Conservation (phyloP, 2,329 filamentous ascomycete genomes). For the Leptodontidium sp. region DNA sequence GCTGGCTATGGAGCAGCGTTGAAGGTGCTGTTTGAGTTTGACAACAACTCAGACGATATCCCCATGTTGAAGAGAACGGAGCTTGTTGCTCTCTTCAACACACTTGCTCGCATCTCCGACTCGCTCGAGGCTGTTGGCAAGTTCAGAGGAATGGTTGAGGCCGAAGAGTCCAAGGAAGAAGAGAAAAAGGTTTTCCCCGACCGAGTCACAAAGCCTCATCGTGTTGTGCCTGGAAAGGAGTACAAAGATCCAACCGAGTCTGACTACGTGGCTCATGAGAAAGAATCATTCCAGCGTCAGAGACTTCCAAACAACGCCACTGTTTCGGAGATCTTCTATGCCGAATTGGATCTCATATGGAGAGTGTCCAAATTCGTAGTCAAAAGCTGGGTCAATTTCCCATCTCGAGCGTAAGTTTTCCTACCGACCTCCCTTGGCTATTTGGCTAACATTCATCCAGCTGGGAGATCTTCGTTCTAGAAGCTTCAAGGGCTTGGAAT, state of each 20-base stretch:
- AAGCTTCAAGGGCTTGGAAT: constrained; percentile 63
- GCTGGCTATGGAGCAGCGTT: constrained; percentile 93
- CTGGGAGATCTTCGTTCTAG: constrained; percentile 59
- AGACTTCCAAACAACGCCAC: constrained; percentile 51
- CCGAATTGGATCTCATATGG: constrained; percentile 71
- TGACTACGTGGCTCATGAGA: constrained; percentile 21
- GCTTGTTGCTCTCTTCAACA: constrained; percentile 93
- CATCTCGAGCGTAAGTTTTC: constrained; percentile 71
- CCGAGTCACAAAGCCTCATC: constrained; percentile 52
- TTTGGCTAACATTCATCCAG: constrained; percentile 47
- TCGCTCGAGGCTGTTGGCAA: constrained; percentile 78
- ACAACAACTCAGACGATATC: constrained; percentile 64
- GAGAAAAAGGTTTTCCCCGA: constrained; percentile 32
- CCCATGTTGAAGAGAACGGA: constrained; percentile 87
- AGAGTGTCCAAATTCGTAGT: constrained; percentile 72
- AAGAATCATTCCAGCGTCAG: constrained; percentile 46
- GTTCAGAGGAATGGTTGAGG: constrained; percentile 68
- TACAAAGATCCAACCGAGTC: constrained; percentile 49
- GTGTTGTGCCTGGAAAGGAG: constrained; percentile 46
- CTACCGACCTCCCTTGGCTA: neutral
- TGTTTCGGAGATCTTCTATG: constrained; percentile 63
- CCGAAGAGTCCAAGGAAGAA: constrained; percentile 35
- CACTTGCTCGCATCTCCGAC: constrained; percentile 84
- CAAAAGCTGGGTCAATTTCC: constrained; percentile 73
- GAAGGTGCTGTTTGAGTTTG: constrained; percentile 95